A percentile compares a stretch with the other conserved stretches of the same genome.
These are phyloP conservation scores for Hypoxylon sp. DNA, from an alignment of 2,329 filamentous ascomycete genomes.

Conservation along the genomic window DNA sequence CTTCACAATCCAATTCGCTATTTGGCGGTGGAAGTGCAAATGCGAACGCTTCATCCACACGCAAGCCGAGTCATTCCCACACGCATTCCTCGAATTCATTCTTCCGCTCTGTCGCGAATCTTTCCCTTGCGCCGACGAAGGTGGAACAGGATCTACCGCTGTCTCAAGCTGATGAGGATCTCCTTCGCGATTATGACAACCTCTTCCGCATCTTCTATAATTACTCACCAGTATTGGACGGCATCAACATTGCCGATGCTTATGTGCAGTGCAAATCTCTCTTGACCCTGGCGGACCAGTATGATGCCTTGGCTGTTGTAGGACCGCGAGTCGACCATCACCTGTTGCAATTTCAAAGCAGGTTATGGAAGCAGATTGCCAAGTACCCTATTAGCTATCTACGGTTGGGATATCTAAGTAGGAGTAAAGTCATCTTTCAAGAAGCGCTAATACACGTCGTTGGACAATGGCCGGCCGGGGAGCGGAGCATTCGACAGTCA, in stretches of 20 bases:
- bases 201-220: slow-evolving; percentile 97
- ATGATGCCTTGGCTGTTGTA: slow-evolving; percentile 87
- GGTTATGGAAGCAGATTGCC: slow-evolving; percentile 94
- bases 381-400: slow-evolving; percentile 95
- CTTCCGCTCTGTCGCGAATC: slow-evolving; percentile 87
- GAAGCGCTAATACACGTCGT: slow-evolving; percentile 94
- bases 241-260: slow-evolving; percentile 87
- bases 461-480: slow-evolving; percentile 87
- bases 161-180: slow-evolving; percentile 72
- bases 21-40: slow-evolving; percentile 65
- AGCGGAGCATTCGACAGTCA: slow-evolving; percentile 76
- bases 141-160: slow-evolving; percentile 59
- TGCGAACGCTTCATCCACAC: slow-evolving; percentile 43
- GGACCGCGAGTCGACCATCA: slow-evolving; percentile 93
- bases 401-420: slow-evolving; percentile 85
- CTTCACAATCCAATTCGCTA: slow-evolving; percentile 55
- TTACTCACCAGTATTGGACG: slow-evolving; percentile 81
- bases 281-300: slow-evolving; percentile 89
- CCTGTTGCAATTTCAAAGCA: slow-evolving; percentile 86
- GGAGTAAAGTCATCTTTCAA: slow-evolving; percentile 83
- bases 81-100: slow-evolving; percentile 66
- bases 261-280: slow-evolving; percentile 95
- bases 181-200: slow-evolving; percentile 93
- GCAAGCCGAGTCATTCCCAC: slow-evolving; percentile 69
- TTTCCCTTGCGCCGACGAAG: slow-evolving; percentile 62